These are phyloP conservation scores for Malania oleifera DNA, from an alignment of 164 flowering plant genomes.

Conservation along the genomic window DNA sequence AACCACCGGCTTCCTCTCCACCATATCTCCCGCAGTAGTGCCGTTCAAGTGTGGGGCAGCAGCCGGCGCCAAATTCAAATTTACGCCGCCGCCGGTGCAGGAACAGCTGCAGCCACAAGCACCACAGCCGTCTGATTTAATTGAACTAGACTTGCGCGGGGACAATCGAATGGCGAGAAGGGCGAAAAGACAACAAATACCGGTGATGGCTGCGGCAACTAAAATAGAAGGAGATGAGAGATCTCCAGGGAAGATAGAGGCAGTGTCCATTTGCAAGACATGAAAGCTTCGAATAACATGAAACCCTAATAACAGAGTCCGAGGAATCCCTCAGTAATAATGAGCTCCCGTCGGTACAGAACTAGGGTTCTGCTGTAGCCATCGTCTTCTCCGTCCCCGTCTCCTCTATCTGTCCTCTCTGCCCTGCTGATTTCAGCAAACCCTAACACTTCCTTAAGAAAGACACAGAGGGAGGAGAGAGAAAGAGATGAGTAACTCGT, in stretches of 20 bases:
- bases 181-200: constrained; percentile 34
- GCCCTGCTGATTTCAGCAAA: too few relatives aligned
- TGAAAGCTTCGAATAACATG: constrained; percentile 38
- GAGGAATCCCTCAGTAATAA: too few relatives aligned
- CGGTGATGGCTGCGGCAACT: constrained; percentile 27
- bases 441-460: too few relatives aligned
- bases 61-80: not conserved
- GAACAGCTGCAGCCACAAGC: constrained; percentile 24
- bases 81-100: constrained; percentile 14
- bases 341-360: too few relatives aligned
- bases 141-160: not conserved
- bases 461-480: too few relatives aligned
- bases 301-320: constrained; percentile 26
- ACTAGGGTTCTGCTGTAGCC: too few relatives aligned
- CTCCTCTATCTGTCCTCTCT: too few relatives aligned
- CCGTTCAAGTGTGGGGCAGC: constrained; percentile 27
- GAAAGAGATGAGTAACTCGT: too few relatives aligned
- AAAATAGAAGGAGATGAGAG: constrained; percentile 19
- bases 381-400: too few relatives aligned
- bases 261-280: constrained; percentile 58
- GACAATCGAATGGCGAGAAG: constrained; percentile 27
- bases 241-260: constrained; percentile 9
- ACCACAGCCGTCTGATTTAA: not conserved
- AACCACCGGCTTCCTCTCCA: constrained; percentile 18
- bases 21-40: constrained; percentile 18